Evolutionary conservation across 1,284 basidiomycete genomes (phyloP), one percentile per base, ranked within the genome.

Genomic region (Gymnopus androsaceus): DNA sequence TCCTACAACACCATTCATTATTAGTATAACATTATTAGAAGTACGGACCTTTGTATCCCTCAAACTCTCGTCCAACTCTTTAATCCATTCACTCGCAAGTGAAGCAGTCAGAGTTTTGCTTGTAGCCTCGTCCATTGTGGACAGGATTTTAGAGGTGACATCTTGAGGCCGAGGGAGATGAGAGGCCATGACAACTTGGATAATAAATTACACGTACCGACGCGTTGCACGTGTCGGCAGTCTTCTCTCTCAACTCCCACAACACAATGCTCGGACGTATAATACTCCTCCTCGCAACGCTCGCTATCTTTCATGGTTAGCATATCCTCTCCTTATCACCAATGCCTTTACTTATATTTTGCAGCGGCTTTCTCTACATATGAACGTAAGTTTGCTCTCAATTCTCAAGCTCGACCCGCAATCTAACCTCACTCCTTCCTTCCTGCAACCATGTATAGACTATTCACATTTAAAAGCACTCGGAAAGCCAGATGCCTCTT

Each of bases 391-490:
- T 75, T 30, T 23, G 17, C 8, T 14, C 14, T 14, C 34, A 23
- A 21, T 11, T 25, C 21, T 27, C 9, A 42, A 27, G 41, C 12
- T 33, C 21, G 27, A 23, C 15, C 33, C 21, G 12, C 15, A n/a
- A 27, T 12, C 27, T 31, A 14, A 40, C 6, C 4, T 40, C 4
- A 40, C 14, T 15, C 11, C n/a, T n/a, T n/a, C n/a, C n/a, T n/a
- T 36, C n/a, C n/a, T 36, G 34, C 31, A 15, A 53, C 33, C n/a
- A n/a, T n/a, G n/a, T n/a, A n/a, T 61, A 92, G 89, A 92, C 68
- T 68, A 89, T 45, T 88, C 88, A 7, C 82, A 83, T 61, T 66
- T 90, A 59, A 92, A 92, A 64, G 86, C 87, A 17, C 76, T 90
- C 33, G 88, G 86, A 54, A 73, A 79, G 57, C 87, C 85, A 21